These are phyloP conservation scores for Fusarium veterinarium DNA, from an alignment of 2,329 filamentous ascomycete genomes.

Conservation along the genomic window DNA sequence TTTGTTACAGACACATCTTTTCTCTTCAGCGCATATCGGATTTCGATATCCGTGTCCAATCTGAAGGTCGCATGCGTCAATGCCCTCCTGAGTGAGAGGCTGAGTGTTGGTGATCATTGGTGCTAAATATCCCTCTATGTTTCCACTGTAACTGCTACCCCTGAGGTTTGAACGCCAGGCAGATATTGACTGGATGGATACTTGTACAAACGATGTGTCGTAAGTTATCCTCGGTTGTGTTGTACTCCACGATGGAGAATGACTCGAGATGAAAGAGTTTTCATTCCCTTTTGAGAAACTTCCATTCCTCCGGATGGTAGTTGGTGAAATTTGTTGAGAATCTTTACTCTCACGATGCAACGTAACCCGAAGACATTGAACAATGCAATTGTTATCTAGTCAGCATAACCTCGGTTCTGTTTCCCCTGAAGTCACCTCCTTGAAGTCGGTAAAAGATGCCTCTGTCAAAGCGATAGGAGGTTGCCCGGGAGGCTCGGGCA, in stretches of 20 bases:
- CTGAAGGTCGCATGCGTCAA: slow-evolving; percentile 10
- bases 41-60: slow-evolving; percentile 32
- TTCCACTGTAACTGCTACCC: slow-evolving; percentile 18
- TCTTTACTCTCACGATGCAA: slow-evolving; percentile 15
- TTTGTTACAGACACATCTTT: slow-evolving; percentile 12
- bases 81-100: background rate
- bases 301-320: slow-evolving; percentile 38
- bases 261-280: slow-evolving; percentile 2
- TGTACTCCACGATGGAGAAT: slow-evolving; percentile 6
- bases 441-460: background rate
- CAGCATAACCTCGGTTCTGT: slow-evolving; percentile 33
- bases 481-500: background rate
- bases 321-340: slow-evolving; percentile 9
- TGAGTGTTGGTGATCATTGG: background rate
- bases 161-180: slow-evolving; percentile 9
- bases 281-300: slow-evolving; percentile 27
- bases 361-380: background rate
- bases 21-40: slow-evolving; percentile 24
- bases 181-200: background rate
- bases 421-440: background rate
- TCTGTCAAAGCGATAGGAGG: background rate
- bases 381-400: background rate
- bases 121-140: slow-evolving; percentile 1
- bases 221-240: slow-evolving; percentile 38
- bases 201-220: slow-evolving; percentile 6